phyloP scores from a whole-genome alignment of 1,284 basidiomycete species.

The Microbotryomycetes sp. region DNA sequence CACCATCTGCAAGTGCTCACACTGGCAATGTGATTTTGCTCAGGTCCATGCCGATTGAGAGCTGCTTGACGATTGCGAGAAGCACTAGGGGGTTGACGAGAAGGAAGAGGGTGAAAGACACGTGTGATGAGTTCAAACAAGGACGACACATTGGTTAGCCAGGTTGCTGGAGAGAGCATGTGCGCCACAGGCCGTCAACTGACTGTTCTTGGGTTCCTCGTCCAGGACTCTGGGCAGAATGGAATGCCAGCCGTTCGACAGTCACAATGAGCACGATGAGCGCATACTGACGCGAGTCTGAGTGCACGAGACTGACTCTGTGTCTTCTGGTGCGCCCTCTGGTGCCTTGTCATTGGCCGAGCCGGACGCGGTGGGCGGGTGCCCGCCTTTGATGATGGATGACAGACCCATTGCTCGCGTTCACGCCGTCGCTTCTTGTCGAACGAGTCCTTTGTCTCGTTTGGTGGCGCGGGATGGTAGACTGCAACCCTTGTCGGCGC shows the following conservation, averaged over 20 bases:
- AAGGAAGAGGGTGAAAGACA: not conserved
- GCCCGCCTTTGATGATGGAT: not conserved
- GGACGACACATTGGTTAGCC: not conserved
- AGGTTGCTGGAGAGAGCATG: not conserved
- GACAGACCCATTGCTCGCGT: conserved; percentile 1
- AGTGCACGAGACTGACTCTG: conserved; percentile 16
- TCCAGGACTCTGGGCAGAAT: conserved; percentile 38
- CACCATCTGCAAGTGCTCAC: too few relatives aligned
- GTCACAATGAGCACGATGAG: too few relatives aligned
- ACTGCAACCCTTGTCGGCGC: too few relatives aligned
- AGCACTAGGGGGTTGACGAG: conserved; percentile 32
- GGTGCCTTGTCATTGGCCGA: conserved; percentile 7
- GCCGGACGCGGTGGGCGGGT: not conserved
- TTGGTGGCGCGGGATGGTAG: too few relatives aligned
- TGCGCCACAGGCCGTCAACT: not conserved
- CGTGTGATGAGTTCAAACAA: not conserved
- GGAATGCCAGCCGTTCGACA: not conserved
- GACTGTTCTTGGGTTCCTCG: conserved; percentile 42
- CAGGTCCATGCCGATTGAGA: conserved; percentile 89
- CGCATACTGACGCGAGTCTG: not conserved
- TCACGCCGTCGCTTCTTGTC: conserved; percentile 12
- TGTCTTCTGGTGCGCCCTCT: conserved; percentile 29
- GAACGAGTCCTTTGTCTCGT: too few relatives aligned
- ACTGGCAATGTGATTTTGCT: conserved; percentile 52
- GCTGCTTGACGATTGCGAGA: conserved; percentile 63